Percentiles rank a stretch among this genome's conserved stretches.
Evolutionary conservation across 2,329 filamentous ascomycete species (phyloP).

Genomic region (Fusarium sp.): DNA sequence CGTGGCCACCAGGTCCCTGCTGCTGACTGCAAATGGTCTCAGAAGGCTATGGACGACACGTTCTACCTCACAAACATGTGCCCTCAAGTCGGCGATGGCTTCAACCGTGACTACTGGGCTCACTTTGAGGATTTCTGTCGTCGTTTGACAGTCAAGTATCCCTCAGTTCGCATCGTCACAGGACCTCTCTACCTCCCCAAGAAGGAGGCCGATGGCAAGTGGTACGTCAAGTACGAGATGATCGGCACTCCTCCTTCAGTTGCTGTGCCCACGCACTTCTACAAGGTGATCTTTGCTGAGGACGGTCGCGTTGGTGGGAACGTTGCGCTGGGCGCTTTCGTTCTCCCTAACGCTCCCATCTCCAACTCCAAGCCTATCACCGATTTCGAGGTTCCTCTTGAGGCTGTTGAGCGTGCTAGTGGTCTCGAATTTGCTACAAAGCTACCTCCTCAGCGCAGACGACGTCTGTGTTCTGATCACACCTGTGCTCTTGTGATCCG

Average conservation of each 20-base stretch:
- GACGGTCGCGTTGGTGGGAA: slow-evolving; percentile 76
- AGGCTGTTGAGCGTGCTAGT: slow-evolving; percentile 90
- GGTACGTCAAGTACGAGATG: slow-evolving; percentile 94
- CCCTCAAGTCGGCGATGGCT: slow-evolving; percentile 96
- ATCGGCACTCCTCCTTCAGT: slow-evolving; percentile 94
- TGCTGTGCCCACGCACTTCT: slow-evolving; percentile 97
- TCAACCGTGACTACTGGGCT: slow-evolving; percentile 99
- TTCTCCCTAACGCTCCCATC: slow-evolving; percentile 91
- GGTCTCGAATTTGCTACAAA: slow-evolving; percentile 91
- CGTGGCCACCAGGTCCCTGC: slow-evolving; percentile 97
- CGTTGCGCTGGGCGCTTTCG: slow-evolving; percentile 93
- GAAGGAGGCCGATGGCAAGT: slow-evolving; percentile 85
- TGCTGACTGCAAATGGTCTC: slow-evolving; percentile 95
- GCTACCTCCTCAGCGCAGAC: slow-evolving; percentile 78
- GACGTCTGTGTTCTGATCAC: slow-evolving; percentile 87
- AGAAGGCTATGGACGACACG: slow-evolving; percentile 93
- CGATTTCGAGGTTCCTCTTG: slow-evolving; percentile 95
- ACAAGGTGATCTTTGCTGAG: slow-evolving; percentile 98
- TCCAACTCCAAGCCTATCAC: slow-evolving; percentile 86
- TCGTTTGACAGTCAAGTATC: slow-evolving; percentile 81
- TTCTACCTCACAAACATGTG: slow-evolving; percentile 97
- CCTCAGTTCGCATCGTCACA: slow-evolving; percentile 90
- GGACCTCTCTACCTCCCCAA: slow-evolving; percentile 93
- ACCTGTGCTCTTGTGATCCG: slow-evolving; percentile 84
- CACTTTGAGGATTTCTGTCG: slow-evolving; percentile 98